Base-by-base conservation (phyloP, 257 asterid species). In the Henckelia pumila region DNA sequence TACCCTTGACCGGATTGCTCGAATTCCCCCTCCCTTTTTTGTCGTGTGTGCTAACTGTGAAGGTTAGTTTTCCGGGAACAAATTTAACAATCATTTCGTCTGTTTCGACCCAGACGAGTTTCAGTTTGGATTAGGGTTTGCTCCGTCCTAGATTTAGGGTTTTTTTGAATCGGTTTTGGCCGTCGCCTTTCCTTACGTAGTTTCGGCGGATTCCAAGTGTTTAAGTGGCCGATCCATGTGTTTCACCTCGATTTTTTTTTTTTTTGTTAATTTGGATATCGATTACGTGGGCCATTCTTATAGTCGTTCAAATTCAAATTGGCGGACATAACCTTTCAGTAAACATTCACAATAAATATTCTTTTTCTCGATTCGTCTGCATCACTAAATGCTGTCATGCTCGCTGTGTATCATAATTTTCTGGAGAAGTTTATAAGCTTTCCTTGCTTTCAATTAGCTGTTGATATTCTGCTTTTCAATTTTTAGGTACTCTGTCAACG, bases 71-170 rank as follows among this genome's bases (percentile, higher is more conserved):
- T 73, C 17, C 52, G 64, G 33, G 24, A 20, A 24, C 29, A 5
- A 67, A 50, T 62, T 71, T 61, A 61, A 55, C 73, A 68, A 71
- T 71, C 83, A 68, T 76, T 75, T 59, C 22, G 32, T 33, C 8
- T 37, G 69, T 71, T 72, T 66, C 71, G 11, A 40, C 33, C 68
- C 32, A 24, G 16, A 16, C 59, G 59, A 6, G 50, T 64, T 61
- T 73, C 59, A 61, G 68, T 59, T 11, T 26, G 22, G 61, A 73
- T 79, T 77, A 79, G 82, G 85, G 85, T 75, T 81, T 83, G 67
- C 53, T 55, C 33, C 58, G 52, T 63, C 71, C 63, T 66, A 47
- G 75, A 72, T 79, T 77, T 81, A 72, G 87, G 81, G 81, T 68
- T 81, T 81, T 66, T 35, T 56, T 29, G 69, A 14, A 14, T 37